Evolutionary conservation across 108 stramenopile genomes (phyloP).

Genomic region (Craspedostauros australis): DNA sequence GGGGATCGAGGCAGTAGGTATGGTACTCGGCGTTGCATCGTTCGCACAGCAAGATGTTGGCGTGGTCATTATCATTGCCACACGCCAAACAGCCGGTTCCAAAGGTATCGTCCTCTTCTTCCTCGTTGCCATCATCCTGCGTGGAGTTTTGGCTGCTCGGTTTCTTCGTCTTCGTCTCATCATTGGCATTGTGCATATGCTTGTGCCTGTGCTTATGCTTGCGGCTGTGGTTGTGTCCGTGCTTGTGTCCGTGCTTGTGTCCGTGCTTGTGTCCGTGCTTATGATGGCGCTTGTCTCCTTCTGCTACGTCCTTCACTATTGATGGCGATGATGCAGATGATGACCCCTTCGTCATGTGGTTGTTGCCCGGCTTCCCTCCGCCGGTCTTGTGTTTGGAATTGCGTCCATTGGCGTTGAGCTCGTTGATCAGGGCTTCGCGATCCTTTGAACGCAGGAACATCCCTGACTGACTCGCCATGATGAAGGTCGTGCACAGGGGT

Average conservation of each 20-base stretch:
- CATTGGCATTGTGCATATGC: neutral
- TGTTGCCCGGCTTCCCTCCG: no score
- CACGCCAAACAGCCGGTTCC: conserved; percentile 64
- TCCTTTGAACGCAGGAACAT: conserved; percentile 1
- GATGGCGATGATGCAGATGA: no score
- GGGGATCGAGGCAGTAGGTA: conserved; percentile 43
- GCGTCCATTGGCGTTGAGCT: neutral
- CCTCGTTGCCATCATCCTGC: neutral
- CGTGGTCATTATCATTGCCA: conserved; percentile 70
- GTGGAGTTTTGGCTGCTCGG: neutral
- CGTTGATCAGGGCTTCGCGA: neutral
- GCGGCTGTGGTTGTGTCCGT: no score
- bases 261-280: no score
- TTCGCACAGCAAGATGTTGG: conserved; percentile 73
- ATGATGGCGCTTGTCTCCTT: no score
- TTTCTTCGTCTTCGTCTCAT: neutral
- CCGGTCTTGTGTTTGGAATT: no score
- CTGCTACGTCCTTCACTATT: no score
- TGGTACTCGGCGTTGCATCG: conserved; percentile 82
- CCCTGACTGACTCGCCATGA: conserved; percentile 9
- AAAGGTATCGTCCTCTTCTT: conserved; percentile 1
- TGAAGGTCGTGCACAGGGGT: conserved; percentile 1
- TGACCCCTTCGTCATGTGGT: no score
- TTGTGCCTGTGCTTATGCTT: neutral
- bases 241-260: no score